A percentile compares a stretch with the other conserved stretches of the same genome.
These are phyloP conservation scores for Sugiyamaella qingdaonensis DNA, from an alignment of 805 yeast species.

Conservation along the genomic window DNA sequence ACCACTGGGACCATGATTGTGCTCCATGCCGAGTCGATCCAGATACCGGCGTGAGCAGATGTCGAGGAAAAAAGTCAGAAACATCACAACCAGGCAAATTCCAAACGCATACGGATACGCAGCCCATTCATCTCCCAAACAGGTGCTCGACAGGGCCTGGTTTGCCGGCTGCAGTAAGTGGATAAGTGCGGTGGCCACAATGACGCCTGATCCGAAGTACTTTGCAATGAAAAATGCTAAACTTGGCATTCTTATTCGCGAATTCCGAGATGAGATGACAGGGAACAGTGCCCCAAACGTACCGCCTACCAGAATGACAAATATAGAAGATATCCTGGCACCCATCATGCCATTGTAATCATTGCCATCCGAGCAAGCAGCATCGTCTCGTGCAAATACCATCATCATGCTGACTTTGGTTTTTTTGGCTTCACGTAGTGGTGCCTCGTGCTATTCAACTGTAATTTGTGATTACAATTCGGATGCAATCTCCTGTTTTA, in stretches of 20 bases:
- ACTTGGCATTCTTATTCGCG: slow-evolving; percentile 27
- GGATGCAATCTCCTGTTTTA: no score
- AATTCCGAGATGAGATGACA: slow-evolving; percentile 27
- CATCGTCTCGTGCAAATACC: slow-evolving; percentile 1
- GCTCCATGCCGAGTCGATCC: slow-evolving; percentile 17
- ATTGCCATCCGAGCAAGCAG: slow-evolving; percentile 12
- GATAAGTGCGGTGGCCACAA: slow-evolving; percentile 69
- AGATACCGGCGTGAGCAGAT: slow-evolving; percentile 17
- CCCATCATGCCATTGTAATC: slow-evolving; percentile 42
- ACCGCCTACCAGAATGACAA: slow-evolving; percentile 54
- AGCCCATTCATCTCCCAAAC: slow-evolving; percentile 35
- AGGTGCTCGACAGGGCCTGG: slow-evolving; percentile 20
- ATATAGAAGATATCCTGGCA: slow-evolving; percentile 51
- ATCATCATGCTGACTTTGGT: background rate
- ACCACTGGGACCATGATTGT: slow-evolving; percentile 23
- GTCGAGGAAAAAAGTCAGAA: slow-evolving; percentile 28
- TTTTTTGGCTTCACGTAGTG: no score
- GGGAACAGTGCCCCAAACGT: slow-evolving; percentile 46
- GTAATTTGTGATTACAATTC: no score
- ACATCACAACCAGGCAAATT: slow-evolving; percentile 46
- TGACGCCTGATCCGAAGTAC: slow-evolving; percentile 73
- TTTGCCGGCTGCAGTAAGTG: slow-evolving; percentile 50
- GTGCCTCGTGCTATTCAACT: no score
- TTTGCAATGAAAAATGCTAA: slow-evolving; percentile 32
- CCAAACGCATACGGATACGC: slow-evolving; percentile 58